Evolutionary conservation across 2,329 filamentous ascomycete genomes (phyloP).

Genomic region (Trichoderma sp.): DNA sequence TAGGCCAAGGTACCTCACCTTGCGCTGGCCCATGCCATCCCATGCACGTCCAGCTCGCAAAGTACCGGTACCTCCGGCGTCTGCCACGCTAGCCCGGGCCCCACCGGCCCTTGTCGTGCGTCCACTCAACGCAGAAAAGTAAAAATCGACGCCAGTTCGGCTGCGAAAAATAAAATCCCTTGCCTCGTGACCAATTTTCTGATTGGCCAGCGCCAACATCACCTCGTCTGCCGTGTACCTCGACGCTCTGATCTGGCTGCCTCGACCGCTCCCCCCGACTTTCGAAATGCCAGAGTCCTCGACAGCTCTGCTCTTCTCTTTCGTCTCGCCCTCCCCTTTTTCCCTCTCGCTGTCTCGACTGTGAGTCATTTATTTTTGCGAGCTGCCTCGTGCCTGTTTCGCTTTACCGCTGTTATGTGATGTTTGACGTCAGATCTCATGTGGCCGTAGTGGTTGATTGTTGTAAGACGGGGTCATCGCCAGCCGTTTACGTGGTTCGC

Average conservation of each 20-base stretch:
- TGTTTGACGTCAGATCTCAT: conserved; percentile 22
- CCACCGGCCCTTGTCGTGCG: conserved; percentile 24
- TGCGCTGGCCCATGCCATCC: not conserved
- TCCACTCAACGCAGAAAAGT: conserved; percentile 13
- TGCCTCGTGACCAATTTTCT: conserved; percentile 44
- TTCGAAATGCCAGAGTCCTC: conserved; percentile 29
- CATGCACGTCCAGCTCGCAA: not conserved
- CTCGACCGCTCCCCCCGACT: conserved; percentile 35
- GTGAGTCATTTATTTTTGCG: conserved; percentile 38
- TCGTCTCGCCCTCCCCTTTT: conserved; percentile 37
- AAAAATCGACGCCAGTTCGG: conserved; percentile 40
- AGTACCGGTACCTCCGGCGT: conserved; percentile 16
- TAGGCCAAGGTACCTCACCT: not conserved
- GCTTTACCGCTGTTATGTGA: not conserved
- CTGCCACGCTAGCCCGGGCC: conserved; percentile 5
- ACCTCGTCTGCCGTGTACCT: conserved; percentile 41
- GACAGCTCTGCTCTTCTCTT: conserved; percentile 34
- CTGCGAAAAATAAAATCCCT: conserved; percentile 41
- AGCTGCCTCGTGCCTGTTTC: not conserved
- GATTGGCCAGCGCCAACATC: conserved; percentile 44
- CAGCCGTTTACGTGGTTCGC: conserved; percentile 25
- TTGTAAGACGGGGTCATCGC: conserved; percentile 25
- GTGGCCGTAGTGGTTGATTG: conserved; percentile 8
- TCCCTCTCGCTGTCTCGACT: conserved; percentile 27
- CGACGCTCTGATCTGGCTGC: conserved; percentile 39